Evolutionary conservation across 208 protist species (phyloP).

Genomic region (Leishmania amazonensis): DNA sequence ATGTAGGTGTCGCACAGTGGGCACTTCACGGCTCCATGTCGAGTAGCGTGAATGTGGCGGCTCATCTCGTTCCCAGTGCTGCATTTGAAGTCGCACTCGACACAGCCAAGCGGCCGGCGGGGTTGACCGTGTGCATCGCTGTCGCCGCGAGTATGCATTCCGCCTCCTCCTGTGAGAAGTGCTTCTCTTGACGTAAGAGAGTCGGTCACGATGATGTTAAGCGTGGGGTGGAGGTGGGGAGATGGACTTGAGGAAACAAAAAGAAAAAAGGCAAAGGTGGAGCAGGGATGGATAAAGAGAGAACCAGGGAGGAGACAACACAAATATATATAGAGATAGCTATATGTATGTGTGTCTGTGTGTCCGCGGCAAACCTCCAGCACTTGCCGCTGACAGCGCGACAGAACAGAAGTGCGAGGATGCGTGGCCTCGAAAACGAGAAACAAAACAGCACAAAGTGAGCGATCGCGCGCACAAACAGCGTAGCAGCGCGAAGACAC

Average conservation of each 20-base stretch:
- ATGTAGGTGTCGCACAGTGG: constrained; percentile 40
- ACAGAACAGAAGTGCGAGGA: neutral
- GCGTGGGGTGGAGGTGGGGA: neutral
- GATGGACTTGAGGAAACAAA: neutral
- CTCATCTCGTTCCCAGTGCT: constrained; percentile 36
- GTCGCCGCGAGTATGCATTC: constrained; percentile 3
- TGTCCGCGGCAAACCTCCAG: neutral
- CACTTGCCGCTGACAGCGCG: neutral
- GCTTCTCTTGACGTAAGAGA: neutral
- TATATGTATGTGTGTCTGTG: neutral
- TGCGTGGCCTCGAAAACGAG: neutral
- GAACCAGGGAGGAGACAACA: neutral
- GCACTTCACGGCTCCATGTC: constrained; percentile 38
- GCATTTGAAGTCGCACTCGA: constrained; percentile 38
- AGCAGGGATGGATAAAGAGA: neutral
- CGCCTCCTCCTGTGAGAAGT: neutral
- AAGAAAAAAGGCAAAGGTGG: neutral
- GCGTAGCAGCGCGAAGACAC: neutral
- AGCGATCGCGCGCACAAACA: neutral
- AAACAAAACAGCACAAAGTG: neutral
- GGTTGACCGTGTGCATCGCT: neutral
- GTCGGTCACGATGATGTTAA: neutral
- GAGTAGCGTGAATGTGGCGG: constrained; percentile 37
- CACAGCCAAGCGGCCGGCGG: constrained; percentile 25
- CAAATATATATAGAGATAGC: neutral